These are phyloP conservation scores for Hemisphaericaspora lyxosophila DNA, from an alignment of 1,139 yeast genomes.

Conservation along the genomic window DNA sequence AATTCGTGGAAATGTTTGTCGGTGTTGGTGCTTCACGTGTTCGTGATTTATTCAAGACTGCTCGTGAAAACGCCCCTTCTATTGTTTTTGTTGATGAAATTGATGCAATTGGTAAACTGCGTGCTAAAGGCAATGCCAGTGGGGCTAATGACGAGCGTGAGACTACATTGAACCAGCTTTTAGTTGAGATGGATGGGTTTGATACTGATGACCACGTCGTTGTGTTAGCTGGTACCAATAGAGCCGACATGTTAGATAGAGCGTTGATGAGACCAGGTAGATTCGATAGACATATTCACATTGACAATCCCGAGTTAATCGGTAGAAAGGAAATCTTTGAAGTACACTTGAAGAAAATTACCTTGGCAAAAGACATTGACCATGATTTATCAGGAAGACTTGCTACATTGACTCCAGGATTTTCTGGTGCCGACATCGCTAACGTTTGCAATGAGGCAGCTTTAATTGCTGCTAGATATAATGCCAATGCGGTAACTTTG, in stretches of 20 bases:
- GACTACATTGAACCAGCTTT: slow-evolving; percentile 88
- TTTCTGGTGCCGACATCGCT: slow-evolving; percentile 97
- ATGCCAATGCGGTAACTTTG: slow-evolving; percentile 66
- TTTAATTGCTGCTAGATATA: slow-evolving; percentile 85
- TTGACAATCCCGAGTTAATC: slow-evolving; percentile 88
- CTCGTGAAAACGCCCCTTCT: slow-evolving; percentile 89
- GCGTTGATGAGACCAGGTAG: slow-evolving; percentile 97
- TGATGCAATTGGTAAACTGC: slow-evolving; percentile 95
- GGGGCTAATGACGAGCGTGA: slow-evolving; percentile 97
- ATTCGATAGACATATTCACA: slow-evolving; percentile 88
- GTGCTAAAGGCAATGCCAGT: slow-evolving; percentile 79
- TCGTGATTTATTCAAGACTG: slow-evolving; percentile 88
- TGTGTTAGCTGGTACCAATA: slow-evolving; percentile 94
- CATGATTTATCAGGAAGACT: slow-evolving; percentile 72
- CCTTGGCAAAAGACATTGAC: slow-evolving; percentile 42
- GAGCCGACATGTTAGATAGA: slow-evolving; percentile 88
- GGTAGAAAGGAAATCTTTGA: slow-evolving; percentile 91
- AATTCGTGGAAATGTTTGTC: slow-evolving; percentile 97
- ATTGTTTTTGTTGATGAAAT: slow-evolving; percentile 96
- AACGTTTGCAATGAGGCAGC: slow-evolving; percentile 98
- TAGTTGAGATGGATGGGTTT: slow-evolving; percentile 98
- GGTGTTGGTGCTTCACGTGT: slow-evolving; percentile 99
- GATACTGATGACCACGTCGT: slow-evolving; percentile 88
- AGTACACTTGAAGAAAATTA: slow-evolving; percentile 76
- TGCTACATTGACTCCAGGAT: slow-evolving; percentile 96